Conservation (phyloP, 2,329 filamentous ascomycete genomes). For the Penicillium hordei region DNA sequence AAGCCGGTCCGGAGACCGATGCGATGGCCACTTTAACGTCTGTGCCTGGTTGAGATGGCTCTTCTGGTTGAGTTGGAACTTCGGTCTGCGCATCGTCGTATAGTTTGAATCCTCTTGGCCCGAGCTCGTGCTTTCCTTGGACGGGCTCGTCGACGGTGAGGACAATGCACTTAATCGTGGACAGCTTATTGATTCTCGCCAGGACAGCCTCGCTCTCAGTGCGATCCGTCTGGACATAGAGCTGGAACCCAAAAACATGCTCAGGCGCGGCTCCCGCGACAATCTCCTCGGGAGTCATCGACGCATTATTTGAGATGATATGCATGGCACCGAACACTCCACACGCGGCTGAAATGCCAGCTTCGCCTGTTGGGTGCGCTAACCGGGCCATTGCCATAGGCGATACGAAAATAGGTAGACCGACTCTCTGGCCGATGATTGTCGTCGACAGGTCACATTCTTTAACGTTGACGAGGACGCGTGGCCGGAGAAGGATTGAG, state of each 20-base stretch:
- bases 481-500: not conserved
- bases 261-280: not conserved
- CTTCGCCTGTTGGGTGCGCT: not conserved
- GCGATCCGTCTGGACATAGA: not conserved
- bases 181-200: not conserved
- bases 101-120: not conserved
- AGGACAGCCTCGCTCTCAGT: not conserved
- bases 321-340: not conserved
- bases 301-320: not conserved
- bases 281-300: not conserved
- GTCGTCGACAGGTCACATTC: not conserved
- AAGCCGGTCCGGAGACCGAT: not conserved
- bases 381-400: not conserved
- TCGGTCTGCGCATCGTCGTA: not conserved
- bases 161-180: not conserved
- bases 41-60: not conserved
- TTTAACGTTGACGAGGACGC: not conserved
- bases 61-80: not conserved
- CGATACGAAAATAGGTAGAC: not conserved
- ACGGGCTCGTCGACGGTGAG: not conserved
- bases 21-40: not conserved
- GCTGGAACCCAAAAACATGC: not conserved
- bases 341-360: not conserved
- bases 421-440: not conserved
- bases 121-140: not conserved